Evolutionary conservation across 257 asterid species (phyloP).

Genomic region (Solanum okadae): DNA sequence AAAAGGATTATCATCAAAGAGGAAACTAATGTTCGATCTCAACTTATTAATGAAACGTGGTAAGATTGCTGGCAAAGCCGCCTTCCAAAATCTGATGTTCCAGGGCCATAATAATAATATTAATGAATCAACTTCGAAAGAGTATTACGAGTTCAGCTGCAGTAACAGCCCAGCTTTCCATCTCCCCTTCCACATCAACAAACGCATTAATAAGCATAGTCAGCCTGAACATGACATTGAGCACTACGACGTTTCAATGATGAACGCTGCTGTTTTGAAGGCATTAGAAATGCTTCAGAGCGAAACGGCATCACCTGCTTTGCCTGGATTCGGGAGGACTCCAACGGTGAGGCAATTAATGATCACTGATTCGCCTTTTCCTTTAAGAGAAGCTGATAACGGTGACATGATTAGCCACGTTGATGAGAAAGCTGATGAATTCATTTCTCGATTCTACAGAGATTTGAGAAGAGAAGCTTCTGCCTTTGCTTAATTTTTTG

Average conservation of each 20-base stretch:
- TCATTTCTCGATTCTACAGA: constrained; percentile 14
- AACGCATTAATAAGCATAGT: constrained; percentile 1
- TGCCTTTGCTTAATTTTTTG: not conserved
- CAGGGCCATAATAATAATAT: not conserved
- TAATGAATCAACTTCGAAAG: not conserved
- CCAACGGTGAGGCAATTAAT: constrained; percentile 35
- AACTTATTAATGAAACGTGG: constrained; percentile 31
- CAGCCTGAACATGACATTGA: not conserved
- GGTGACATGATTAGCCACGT: not conserved
- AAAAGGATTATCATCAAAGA: constrained; percentile 36
- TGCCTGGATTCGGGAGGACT: constrained; percentile 26
- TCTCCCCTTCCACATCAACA: constrained; percentile 29
- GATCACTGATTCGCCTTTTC: constrained; percentile 25
- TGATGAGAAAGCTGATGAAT: constrained; percentile 21
- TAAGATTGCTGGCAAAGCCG: constrained; percentile 39
- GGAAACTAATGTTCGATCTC: constrained; percentile 19
- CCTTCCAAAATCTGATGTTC: constrained; percentile 4
- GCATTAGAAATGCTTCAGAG: constrained; percentile 41
- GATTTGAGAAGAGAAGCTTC: constrained; percentile 8
- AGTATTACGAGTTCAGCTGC: constrained; percentile 82
- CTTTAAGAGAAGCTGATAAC: not conserved
- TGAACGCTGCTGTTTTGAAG: constrained; percentile 9
- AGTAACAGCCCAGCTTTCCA: constrained; percentile 52
- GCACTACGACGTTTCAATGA: constrained; percentile 3
- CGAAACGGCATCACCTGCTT: constrained; percentile 25